Evolutionary conservation across 306 rosid species (phyloP), one percentile per base, ranked within the genome.

Genomic region (Sindora glabra): DNA sequence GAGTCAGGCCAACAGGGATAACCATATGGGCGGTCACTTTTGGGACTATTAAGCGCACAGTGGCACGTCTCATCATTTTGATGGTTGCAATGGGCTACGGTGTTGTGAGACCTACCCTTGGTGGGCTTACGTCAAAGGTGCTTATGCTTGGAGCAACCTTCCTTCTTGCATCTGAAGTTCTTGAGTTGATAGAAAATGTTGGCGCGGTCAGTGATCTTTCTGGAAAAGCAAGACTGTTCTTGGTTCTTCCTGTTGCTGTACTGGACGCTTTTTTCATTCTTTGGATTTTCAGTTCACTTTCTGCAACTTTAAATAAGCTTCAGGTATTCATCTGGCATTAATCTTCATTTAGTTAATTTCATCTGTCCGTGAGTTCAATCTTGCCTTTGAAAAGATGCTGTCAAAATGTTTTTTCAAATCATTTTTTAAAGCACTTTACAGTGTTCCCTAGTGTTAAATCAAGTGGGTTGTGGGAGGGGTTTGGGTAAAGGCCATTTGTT

Each of bases 201-300:
- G 99, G 99, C 51, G 89, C 99, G 16, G 79, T 92, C 51, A 92
- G 95, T 46, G 99, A 92, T 75, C 85, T 89, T 75, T 83, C 99
- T 14, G 99, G 99, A 61, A 92, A 92, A 69, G 96, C 99, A 25
- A 89, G 86, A 49, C 74, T 92, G 19, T 89, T 92, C 72, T 77
- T 92, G 80, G 89, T 89, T 68, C 94, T 92, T 71, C 99, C 99
- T 3, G 83, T 91, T 54, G 96, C 96, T 24, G 37, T 89, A 46
- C 77, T 92, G 88, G 99, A 92, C 41, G 96, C 90, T 64, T 89
- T 92, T 77, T 92, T 92, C 89, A 86, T 92, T 83, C 81, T 92
- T 64, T 92, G 99, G 97, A 92, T 92, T 64, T 92, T 89, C 65
- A 89, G 87, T 25, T 83, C 99, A 66, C 97, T 89, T 52, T 84